phyloP scores from a whole-genome alignment of 2,329 filamentous ascomycete genomes.

The Apiospora pterosperma region DNA sequence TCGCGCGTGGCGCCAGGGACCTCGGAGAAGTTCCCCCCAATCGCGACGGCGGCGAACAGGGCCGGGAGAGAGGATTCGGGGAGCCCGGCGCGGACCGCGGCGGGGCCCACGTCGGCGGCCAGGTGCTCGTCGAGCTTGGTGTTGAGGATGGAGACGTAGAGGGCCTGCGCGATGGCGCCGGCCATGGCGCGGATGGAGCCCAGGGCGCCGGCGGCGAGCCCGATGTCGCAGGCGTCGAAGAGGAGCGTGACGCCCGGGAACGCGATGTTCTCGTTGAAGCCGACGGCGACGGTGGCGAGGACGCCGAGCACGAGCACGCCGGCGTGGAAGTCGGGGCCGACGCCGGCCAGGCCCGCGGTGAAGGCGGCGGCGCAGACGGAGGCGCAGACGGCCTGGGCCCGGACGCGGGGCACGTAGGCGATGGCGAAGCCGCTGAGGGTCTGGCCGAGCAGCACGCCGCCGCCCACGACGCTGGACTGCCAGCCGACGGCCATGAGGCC shows the following conservation, averaged over 20 bases:
- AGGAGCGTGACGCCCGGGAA: conserved; percentile 41
- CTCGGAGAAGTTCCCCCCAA: not conserved
- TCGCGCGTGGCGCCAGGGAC: conserved; percentile 23
- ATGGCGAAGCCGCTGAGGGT: conserved; percentile 31
- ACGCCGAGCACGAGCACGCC: conserved; percentile 30
- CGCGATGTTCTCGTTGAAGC: conserved; percentile 37
- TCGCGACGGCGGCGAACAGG: conserved; percentile 13
- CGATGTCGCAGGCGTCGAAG: conserved; percentile 43
- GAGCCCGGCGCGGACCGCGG: conserved; percentile 32
- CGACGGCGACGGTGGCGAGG: conserved; percentile 27
- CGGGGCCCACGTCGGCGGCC: conserved; percentile 29
- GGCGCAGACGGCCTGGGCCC: conserved; percentile 30
- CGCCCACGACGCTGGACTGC: conserved; percentile 38
- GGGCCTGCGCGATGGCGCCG: conserved; percentile 32
- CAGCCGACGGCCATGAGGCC: conserved; percentile 36
- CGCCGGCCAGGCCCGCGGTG: conserved; percentile 27
- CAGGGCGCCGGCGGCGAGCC: conserved; percentile 39
- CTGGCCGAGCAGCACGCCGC: conserved; percentile 38
- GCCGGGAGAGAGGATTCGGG: conserved; percentile 26
- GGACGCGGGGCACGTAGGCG: conserved; percentile 33
- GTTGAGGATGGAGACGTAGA: conserved; percentile 34
- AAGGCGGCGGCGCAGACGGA: conserved; percentile 28
- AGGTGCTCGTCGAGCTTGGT: conserved; percentile 32
- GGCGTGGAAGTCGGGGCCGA: conserved; percentile 19
- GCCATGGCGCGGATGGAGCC: conserved; percentile 42